A percentile compares a stretch with the other conserved stretches of the same genome.
Conservation (phyloP, 1,284 basidiomycete species). For the Apiotrichum akiyoshidainum region DNA sequence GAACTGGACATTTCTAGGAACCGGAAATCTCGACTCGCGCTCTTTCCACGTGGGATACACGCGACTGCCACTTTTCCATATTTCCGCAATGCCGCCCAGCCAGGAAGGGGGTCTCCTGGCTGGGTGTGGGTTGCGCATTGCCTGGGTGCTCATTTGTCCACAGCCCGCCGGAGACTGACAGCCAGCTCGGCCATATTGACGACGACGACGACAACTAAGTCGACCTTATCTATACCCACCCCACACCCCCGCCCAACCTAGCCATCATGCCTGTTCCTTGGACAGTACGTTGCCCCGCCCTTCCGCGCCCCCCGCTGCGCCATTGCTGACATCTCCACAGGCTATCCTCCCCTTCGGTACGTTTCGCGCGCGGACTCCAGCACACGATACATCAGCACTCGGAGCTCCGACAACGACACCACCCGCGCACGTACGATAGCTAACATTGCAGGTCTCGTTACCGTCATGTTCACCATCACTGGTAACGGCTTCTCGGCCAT, state of each 20-base stretch:
- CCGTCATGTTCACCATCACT: slow-evolving; percentile 80
- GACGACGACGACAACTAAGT: slow-evolving; percentile 2
- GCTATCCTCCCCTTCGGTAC: slow-evolving; percentile 88
- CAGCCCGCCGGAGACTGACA: background rate
- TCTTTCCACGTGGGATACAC: slow-evolving; percentile 2
- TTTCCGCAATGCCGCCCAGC: slow-evolving; percentile 8
- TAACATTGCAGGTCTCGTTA: slow-evolving; percentile 65
- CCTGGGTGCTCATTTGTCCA: slow-evolving; percentile 12
- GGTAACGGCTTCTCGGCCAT: slow-evolving; percentile 79
- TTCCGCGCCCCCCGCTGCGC: background rate
- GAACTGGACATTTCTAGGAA: background rate
- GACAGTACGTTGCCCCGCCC: slow-evolving; percentile 55
- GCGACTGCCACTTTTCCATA: slow-evolving; percentile 8
- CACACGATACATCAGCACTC: too few relatives aligned
- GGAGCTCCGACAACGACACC: too few relatives aligned
- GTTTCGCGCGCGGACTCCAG: slow-evolving; percentile 7
- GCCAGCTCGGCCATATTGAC: slow-evolving; percentile 5
- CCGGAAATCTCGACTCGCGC: background rate
- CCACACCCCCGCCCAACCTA: background rate
- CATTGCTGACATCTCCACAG: slow-evolving; percentile 27
- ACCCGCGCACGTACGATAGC: too few relatives aligned
- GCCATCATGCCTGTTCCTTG: slow-evolving; percentile 80
- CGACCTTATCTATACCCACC: background rate
- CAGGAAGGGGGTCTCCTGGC: background rate
- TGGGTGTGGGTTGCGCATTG: slow-evolving; percentile 1